Evolutionary conservation across 2,329 filamentous ascomycete genomes (phyloP).

Genomic region (Gaeumannomyces tritici): DNA sequence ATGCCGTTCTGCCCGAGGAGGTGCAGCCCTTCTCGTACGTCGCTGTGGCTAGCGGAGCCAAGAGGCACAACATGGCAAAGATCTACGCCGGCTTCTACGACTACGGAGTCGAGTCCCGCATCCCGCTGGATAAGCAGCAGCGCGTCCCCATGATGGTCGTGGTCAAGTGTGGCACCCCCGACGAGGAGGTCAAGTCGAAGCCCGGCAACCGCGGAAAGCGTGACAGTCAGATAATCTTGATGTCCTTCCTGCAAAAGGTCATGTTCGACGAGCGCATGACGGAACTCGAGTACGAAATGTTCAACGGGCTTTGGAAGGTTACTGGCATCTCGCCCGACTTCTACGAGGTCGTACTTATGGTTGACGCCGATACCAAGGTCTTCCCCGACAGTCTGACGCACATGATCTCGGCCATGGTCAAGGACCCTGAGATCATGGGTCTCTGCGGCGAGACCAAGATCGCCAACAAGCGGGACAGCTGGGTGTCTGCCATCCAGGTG

Average conservation of each 20-base stretch:
- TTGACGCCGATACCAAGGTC: constrained; percentile 97
- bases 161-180: constrained; percentile 90
- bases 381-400: constrained; percentile 97
- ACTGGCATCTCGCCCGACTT: constrained; percentile 97
- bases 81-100: constrained; percentile 97
- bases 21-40: constrained; percentile 92
- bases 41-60: constrained; percentile 87
- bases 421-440: constrained; percentile 98
- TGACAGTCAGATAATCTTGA: constrained; percentile 97
- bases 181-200: constrained; percentile 72
- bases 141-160: constrained; percentile 96
- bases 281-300: constrained; percentile 98
- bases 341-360: constrained; percentile 97
- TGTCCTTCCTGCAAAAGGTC: constrained; percentile 99
- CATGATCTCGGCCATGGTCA: constrained; percentile 99
- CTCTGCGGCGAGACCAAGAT: constrained; percentile 99
- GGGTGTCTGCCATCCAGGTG: constrained; percentile 97
- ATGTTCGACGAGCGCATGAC: constrained; percentile 99
- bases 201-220: constrained; percentile 97
- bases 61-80: constrained; percentile 99
- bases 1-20: constrained; percentile 67
- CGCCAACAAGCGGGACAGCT: constrained; percentile 90
- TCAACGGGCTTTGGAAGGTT: constrained; percentile 97
- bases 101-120: constrained; percentile 72
- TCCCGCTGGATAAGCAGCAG: constrained; percentile 82